Evolutionary conservation across 305 asterid species (phyloP).

Genomic region (Fraxinus latifolia): DNA sequence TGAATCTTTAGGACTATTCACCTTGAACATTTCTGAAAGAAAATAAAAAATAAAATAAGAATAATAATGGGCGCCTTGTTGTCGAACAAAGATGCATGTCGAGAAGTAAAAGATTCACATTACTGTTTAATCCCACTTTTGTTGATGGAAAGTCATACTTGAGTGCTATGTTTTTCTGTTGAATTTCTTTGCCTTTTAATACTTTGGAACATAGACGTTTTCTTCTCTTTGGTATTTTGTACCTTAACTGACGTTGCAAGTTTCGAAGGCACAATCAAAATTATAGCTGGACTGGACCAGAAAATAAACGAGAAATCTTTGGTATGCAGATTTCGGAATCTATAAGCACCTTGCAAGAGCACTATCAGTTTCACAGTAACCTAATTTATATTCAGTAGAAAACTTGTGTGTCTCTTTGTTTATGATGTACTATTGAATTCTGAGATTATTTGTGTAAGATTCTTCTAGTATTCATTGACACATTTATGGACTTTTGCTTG

Average conservation of each 20-base stretch:
- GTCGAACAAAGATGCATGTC: neutral
- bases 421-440: neutral
- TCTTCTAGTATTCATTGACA: neutral
- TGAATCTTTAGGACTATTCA: neutral
- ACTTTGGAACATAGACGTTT: neutral
- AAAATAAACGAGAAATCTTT: neutral
- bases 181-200: neutral
- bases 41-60: neutral
- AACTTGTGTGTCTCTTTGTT: neutral
- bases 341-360: neutral
- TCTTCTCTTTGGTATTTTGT: neutral
- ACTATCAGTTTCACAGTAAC: neutral
- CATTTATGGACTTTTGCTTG: neutral
- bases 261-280: neutral
- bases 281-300: neutral
- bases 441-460: neutral
- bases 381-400: neutral
- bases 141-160: neutral
- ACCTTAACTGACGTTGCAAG: neutral
- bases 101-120: neutral
- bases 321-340: neutral
- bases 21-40: neutral
- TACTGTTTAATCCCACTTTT: neutral
- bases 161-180: neutral
- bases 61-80: neutral